A percentile compares a stretch with the other conserved stretches of the same genome.
These are phyloP conservation scores for Coemansia sp. DNA, from an alignment of 192 early-diverging fungal genomes.

Conservation along the genomic window DNA sequence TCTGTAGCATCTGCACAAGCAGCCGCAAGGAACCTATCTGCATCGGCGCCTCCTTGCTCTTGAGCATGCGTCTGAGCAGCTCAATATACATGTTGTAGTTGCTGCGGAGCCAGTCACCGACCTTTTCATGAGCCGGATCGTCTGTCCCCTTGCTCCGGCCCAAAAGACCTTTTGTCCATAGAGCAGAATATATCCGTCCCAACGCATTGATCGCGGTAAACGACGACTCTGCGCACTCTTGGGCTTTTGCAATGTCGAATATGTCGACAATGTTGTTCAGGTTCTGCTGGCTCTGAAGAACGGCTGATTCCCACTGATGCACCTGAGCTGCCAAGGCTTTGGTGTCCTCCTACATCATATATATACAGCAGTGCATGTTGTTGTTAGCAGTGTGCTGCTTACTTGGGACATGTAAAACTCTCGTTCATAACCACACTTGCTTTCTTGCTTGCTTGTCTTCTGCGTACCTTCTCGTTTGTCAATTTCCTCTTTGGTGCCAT, in stretches of 20 bases:
- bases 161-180: constrained; percentile 42
- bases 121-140: constrained; percentile 50
- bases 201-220: constrained; percentile 74
- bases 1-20: constrained; percentile 67
- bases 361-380: neutral
- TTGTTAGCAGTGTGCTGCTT: neutral
- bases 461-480: constrained; percentile 12
- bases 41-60: constrained; percentile 65
- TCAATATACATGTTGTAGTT: constrained; percentile 72
- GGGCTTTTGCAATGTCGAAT: constrained; percentile 35
- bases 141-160: constrained; percentile 16
- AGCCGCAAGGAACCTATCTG: constrained; percentile 76
- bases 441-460: too few species aligned
- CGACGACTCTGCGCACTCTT: constrained; percentile 54
- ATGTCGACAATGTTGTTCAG: constrained; percentile 77
- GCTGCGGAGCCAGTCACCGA: constrained; percentile 74
- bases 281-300: constrained; percentile 67
- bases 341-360: constrained; percentile 12
- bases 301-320: constrained; percentile 61
- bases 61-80: constrained; percentile 56
- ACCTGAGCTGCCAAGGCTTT: constrained; percentile 38
- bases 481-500: constrained; percentile 43
- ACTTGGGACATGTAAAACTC: neutral
- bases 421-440: neutral
- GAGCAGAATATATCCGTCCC: constrained; percentile 64